Base-by-base conservation (phyloP, 352 stramenopile species). In the Hyaloperonospora brassicae region DNA sequence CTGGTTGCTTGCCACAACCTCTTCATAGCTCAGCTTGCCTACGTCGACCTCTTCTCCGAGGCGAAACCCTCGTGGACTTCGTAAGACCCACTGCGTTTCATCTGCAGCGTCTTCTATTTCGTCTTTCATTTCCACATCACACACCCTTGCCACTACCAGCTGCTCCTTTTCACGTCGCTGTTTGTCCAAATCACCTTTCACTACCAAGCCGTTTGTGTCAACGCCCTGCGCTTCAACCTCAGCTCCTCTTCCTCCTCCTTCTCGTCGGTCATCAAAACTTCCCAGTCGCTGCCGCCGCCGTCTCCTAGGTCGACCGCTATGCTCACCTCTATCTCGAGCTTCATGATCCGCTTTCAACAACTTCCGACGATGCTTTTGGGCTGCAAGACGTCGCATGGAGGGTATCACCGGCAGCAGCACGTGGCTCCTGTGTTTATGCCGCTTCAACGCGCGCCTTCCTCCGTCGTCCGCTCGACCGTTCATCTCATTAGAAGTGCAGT, bases 1-100 rank as follows among this genome's bases (percentile, higher is more conserved):
- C 0, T 66, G 58, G 10, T 57, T 70, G 23, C 74, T 72, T 2
- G 46, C 55, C 35, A 87, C 57, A 21, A 80, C 75, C 35, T 89
- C 70, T 50, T 83, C 77, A 43, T 85, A 91, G 40, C 65, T 76
- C 17, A 87, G 25, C 5, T 43, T 58, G 8, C 46, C 43, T 7
- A 78, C 68, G 40, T 87, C 79, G 13, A 91, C 60, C 36, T 84
- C 64, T 49, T 84, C 69, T 50, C 76, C 72, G 10, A 87, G 65
- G 1, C 68, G 65, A 42, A 75, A 91, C 12, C 76, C 78, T 22
- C 75, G 70, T 57, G 80, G 78, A 70, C 76, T 88, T 65, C 64
- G 71, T 43, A 74, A 68, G 24, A 87, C 55, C 75, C 77, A 87
- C 25, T 58, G 61, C 5, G 64, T 62, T 12, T 74, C 64, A 60